Base-by-base conservation (phyloP, 139 green algal species). In the Penium margaritaceum region DNA sequence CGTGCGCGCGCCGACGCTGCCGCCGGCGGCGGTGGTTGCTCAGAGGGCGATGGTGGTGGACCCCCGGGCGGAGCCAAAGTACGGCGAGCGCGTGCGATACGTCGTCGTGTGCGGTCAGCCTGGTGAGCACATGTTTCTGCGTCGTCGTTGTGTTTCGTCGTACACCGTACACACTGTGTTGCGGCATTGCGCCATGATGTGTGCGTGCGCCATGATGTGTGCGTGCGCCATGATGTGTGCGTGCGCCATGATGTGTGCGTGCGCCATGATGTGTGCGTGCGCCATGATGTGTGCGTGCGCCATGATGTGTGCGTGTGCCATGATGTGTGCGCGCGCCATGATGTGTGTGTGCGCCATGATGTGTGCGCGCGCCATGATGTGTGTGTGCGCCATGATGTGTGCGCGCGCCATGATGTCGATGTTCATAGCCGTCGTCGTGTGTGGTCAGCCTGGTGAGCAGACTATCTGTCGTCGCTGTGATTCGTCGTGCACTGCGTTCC, bases 81-180 rank as follows among this genome's bases (percentile, higher is more conserved):
- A 90, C 75, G 92, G 72, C 7, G 91, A 97, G 85, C 86, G 94
- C 17, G 84, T 98, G 54, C 90, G 86, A 7, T 97, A 96, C 75
- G 86, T 97, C 35, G 89, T 98, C 0, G 87, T 95, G 54, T 70
- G 88, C 58, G 90, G 88, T 3, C 75, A 88, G 64, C 90, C 90
- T 0, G 86, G 85, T 79, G 55, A 0, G 64, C 15, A n/a, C 38
- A 61, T 77, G n/a, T n/a, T n/a, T n/a, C n/a, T n/a, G n/a, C n/a
- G n/a, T n/a, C n/a, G n/a, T n/a, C n/a, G n/a, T n/a, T n/a, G n/a
- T n/a, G n/a, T n/a, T n/a, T n/a, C n/a, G n/a, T n/a, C n/a, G n/a
- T n/a, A n/a, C n/a, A n/a, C n/a, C n/a, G n/a, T n/a, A n/a, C n/a
- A n/a, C n/a, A n/a, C n/a, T n/a, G n/a, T n/a, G n/a, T n/a, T n/a